These are phyloP conservation scores for Dichotomopilus funicola DNA, from an alignment of 2,329 filamentous ascomycete genomes.

Conservation along the genomic window DNA sequence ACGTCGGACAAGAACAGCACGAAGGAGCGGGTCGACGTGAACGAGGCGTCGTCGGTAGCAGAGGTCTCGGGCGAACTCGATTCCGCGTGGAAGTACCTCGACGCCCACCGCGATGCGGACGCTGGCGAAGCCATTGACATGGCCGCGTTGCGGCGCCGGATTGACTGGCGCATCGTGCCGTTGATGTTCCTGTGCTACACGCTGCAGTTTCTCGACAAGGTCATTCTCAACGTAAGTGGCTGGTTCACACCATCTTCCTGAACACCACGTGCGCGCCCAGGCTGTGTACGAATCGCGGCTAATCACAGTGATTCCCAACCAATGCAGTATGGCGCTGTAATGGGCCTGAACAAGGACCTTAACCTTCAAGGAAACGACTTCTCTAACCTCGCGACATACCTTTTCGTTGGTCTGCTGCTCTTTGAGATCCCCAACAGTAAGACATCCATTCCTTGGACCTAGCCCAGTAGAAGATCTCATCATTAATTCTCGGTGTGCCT, in stretches of 20 bases:
- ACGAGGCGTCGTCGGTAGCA: slow-evolving; percentile 1
- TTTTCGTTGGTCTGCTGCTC: slow-evolving; percentile 55
- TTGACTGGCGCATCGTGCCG: slow-evolving; percentile 54
- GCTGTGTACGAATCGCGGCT: background rate
- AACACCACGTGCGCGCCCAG: background rate
- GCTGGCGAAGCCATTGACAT: slow-evolving; percentile 32
- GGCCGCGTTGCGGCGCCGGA: slow-evolving; percentile 43
- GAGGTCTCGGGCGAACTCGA: slow-evolving; percentile 31
- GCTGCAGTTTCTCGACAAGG: slow-evolving; percentile 60
- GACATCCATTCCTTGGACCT: background rate
- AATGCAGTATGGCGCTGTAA: slow-evolving; percentile 55
- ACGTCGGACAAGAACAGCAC: slow-evolving; percentile 17
- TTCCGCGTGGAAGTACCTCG: slow-evolving; percentile 40
- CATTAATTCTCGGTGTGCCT: background rate
- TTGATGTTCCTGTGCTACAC: slow-evolving; percentile 57
- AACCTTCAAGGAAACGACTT: slow-evolving; percentile 54
- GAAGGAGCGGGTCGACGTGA: slow-evolving; percentile 12
- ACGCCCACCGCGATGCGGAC: slow-evolving; percentile 35
- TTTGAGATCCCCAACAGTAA: slow-evolving; percentile 55
- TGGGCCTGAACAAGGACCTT: slow-evolving; percentile 53
- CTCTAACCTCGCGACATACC: slow-evolving; percentile 53
- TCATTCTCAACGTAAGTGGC: slow-evolving; percentile 51
- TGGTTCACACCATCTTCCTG: background rate
- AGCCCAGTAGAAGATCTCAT: too few species aligned
- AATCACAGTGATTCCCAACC: slow-evolving; percentile 9